These are phyloP conservation scores for Malassezia sympodialis DNA, from an alignment of 1,284 basidiomycete species.

Conservation along the genomic window DNA sequence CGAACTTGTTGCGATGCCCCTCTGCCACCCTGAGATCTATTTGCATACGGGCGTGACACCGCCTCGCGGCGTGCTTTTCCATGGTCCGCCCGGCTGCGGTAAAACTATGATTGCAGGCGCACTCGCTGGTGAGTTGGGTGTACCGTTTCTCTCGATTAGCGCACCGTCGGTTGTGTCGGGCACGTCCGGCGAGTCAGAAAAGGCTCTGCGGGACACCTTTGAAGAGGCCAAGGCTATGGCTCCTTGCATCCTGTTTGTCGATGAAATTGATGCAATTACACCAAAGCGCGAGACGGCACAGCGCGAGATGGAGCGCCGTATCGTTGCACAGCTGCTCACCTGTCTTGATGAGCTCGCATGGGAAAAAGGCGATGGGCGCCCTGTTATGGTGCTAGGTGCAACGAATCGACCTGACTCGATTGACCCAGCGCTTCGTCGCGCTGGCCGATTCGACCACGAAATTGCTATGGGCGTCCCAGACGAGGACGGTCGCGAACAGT, in stretches of 20 bases:
- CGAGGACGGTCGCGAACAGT: slow-evolving; percentile 66
- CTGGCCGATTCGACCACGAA: slow-evolving; percentile 92
- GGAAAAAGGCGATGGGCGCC: slow-evolving; percentile 59
- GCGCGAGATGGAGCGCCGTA: slow-evolving; percentile 90
- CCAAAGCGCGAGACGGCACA: slow-evolving; percentile 86
- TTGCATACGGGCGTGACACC: slow-evolving; percentile 82
- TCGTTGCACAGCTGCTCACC: slow-evolving; percentile 91
- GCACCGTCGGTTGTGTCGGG: slow-evolving; percentile 91
- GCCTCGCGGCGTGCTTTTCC: slow-evolving; percentile 82
- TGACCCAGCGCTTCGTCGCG: slow-evolving; percentile 80
- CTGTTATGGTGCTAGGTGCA: slow-evolving; percentile 88
- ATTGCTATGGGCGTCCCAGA: slow-evolving; percentile 95
- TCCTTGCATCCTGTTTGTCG: slow-evolving; percentile 50
- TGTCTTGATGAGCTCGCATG: slow-evolving; percentile 93
- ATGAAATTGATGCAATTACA: slow-evolving; percentile 96
- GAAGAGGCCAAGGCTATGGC: slow-evolving; percentile 53
- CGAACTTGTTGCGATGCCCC: slow-evolving; percentile 85
- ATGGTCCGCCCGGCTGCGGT: slow-evolving; percentile 93
- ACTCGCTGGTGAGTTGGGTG: slow-evolving; percentile 66
- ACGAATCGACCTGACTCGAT: slow-evolving; percentile 91
- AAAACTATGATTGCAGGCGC: slow-evolving; percentile 57
- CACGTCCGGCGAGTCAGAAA: slow-evolving; percentile 95
- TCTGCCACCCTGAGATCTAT: slow-evolving; percentile 92
- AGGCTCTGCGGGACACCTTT: slow-evolving; percentile 86
- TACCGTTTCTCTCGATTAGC: slow-evolving; percentile 86